Percentiles rank a stretch among this genome's conserved stretches.
Conservation (phyloP, 371 early-diverging fungal species). For the Coemansia sp. region DNA sequence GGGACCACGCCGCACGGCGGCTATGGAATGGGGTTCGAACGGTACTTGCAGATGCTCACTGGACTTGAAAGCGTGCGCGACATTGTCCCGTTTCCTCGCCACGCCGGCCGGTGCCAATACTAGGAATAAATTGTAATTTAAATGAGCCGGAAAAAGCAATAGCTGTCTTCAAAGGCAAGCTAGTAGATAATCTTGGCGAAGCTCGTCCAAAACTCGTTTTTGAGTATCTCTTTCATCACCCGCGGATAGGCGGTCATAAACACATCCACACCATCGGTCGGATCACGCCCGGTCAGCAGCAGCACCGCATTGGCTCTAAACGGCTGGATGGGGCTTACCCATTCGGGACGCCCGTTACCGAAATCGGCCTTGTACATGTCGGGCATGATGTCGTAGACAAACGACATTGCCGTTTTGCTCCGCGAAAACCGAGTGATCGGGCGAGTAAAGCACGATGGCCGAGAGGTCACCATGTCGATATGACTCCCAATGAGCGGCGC, state of each 20-base stretch:
- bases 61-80: constrained; percentile 84
- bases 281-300: constrained; percentile 22
- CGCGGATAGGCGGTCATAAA: constrained; percentile 39
- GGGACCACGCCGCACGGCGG: constrained; percentile 91
- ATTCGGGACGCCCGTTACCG: constrained; percentile 35
- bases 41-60: constrained; percentile 75
- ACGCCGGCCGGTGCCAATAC: constrained; percentile 48
- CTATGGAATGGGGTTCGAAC: constrained; percentile 92
- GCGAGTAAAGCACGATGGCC: constrained; percentile 39
- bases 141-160: neutral
- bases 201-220: constrained; percentile 32
- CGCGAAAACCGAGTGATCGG: constrained; percentile 22
- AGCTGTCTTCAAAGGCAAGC: neutral
- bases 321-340: constrained; percentile 45
- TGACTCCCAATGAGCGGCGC: constrained; percentile 27
- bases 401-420: constrained; percentile 32
- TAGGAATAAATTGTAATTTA: constrained; percentile 7
- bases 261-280: constrained; percentile 38
- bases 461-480: constrained; percentile 25
- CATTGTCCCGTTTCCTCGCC: constrained; percentile 74
- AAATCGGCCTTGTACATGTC: constrained; percentile 44
- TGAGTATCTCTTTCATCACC: constrained; percentile 35
- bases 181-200: constrained; percentile 39
- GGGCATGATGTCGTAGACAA: constrained; percentile 45
- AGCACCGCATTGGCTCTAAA: constrained; percentile 42